Conservation (phyloP, 805 yeast genomes). For the Lipomyces starkeyi region DNA sequence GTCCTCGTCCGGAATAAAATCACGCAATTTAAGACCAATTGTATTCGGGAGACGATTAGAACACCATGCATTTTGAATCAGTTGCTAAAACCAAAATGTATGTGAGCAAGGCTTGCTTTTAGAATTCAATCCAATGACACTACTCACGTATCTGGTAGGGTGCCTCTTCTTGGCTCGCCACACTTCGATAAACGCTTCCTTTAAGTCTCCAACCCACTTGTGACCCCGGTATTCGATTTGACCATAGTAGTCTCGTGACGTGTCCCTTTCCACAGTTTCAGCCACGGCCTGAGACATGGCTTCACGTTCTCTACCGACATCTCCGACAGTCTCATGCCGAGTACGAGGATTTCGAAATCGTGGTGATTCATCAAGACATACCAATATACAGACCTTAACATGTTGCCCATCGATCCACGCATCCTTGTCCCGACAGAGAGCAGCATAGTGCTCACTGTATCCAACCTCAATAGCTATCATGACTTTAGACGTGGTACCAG, state of each 20-base stretch:
- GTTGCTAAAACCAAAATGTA: neutral
- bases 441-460: neutral
- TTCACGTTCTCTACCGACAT: neutral
- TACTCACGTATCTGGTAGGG: neutral
- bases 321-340: neutral
- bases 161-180: constrained; percentile 6
- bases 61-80: neutral
- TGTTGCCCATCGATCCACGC: neutral
- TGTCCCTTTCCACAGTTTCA: neutral
- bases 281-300: neutral
- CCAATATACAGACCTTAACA: constrained; percentile 1
- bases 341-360: neutral
- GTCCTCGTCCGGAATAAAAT: no score
- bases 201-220: constrained; percentile 1
- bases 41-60: no score
- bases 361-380: neutral
- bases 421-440: neutral
- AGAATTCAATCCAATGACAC: neutral
- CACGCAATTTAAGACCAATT: no score
- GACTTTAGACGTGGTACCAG: neutral
- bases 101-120: neutral
- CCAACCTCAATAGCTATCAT: neutral
- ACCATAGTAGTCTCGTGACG: neutral
- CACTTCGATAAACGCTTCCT: neutral
- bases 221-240: neutral